Conservation (phyloP, 1,284 basidiomycete genomes). For the Neonothopanus nambi region DNA sequence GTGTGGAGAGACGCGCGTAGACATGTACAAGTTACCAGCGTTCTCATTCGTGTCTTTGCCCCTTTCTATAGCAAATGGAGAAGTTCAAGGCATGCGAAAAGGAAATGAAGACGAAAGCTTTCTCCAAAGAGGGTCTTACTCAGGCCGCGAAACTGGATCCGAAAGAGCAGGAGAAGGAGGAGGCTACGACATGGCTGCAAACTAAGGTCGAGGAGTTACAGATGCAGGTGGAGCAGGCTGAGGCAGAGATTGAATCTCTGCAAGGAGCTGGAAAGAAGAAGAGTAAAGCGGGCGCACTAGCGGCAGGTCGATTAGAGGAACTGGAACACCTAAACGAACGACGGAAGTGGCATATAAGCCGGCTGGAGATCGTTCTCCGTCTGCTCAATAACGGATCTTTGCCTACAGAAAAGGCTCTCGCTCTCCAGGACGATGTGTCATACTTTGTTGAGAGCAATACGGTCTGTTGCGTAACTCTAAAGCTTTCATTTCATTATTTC, state of each 20-base stretch:
- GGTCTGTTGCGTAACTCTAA: slow-evolving; percentile 51
- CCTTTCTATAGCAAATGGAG: slow-evolving; percentile 92
- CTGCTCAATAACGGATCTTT: slow-evolving; percentile 94
- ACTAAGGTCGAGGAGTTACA: slow-evolving; percentile 89
- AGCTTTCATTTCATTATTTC: neutral
- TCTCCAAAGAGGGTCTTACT: slow-evolving; percentile 98
- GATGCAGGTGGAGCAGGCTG: slow-evolving; percentile 91
- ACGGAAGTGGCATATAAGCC: slow-evolving; percentile 92
- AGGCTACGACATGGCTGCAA: slow-evolving; percentile 87
- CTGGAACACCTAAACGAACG: slow-evolving; percentile 93
- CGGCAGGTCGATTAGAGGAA: slow-evolving; percentile 76
- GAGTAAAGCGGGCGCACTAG: slow-evolving; percentile 61
- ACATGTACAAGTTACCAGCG: neutral
- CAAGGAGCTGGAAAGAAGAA: slow-evolving; percentile 88
- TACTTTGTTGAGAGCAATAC: slow-evolving; percentile 98
- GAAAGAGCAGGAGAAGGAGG: slow-evolving; percentile 94
- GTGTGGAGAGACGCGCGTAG: neutral
- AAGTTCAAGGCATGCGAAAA: slow-evolving; percentile 99
- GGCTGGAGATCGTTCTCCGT: slow-evolving; percentile 92
- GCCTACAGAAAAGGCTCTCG: slow-evolving; percentile 77
- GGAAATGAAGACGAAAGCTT: slow-evolving; percentile 99
- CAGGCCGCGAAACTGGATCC: slow-evolving; percentile 95
- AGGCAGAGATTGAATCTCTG: slow-evolving; percentile 93
- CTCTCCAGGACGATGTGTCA: slow-evolving; percentile 91
- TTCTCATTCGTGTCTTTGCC: slow-evolving; percentile 19